A percentile compares a stretch with the other conserved stretches of the same genome.
phyloP scores from a whole-genome alignment of 805 yeast species.

The Komagataella ulmi region DNA sequence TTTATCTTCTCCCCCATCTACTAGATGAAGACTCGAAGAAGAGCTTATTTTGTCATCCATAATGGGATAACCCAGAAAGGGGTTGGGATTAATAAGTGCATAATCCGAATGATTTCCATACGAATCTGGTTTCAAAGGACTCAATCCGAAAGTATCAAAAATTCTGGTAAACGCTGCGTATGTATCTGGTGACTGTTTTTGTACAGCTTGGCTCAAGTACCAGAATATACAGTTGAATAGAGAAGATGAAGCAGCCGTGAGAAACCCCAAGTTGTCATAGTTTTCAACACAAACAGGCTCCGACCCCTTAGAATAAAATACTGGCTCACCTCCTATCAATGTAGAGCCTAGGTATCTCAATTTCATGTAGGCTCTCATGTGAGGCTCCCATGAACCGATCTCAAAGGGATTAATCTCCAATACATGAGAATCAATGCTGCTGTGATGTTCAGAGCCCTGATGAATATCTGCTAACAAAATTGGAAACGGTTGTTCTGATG shows the following conservation, averaged over 20 bases:
- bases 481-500: constrained; percentile 33
- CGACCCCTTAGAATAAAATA: not conserved
- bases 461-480: constrained; percentile 27
- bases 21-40: constrained; percentile 32
- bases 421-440: constrained; percentile 17
- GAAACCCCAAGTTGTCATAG: constrained; percentile 70
- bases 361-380: constrained; percentile 31
- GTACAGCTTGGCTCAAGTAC: not conserved
- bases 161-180: constrained; percentile 34
- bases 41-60: constrained; percentile 19
- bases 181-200: constrained; percentile 25
- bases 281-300: constrained; percentile 40
- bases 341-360: constrained; percentile 38
- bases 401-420: constrained; percentile 55
- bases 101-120: constrained; percentile 40
- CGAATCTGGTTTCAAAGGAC: constrained; percentile 26
- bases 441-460: constrained; percentile 15
- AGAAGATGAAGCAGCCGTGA: constrained; percentile 75
- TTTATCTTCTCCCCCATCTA: constrained; percentile 71
- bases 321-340: constrained; percentile 28
- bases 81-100: constrained; percentile 64
- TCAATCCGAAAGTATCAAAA: constrained; percentile 26
- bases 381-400: constrained; percentile 54
- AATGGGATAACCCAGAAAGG: constrained; percentile 25
- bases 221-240: constrained; percentile 59